A percentile compares a stretch with the other conserved stretches of the same genome.
Evolutionary conservation across 2,329 filamentous ascomycete species (phyloP).

Genomic region (Colletotrichum destructivum): DNA sequence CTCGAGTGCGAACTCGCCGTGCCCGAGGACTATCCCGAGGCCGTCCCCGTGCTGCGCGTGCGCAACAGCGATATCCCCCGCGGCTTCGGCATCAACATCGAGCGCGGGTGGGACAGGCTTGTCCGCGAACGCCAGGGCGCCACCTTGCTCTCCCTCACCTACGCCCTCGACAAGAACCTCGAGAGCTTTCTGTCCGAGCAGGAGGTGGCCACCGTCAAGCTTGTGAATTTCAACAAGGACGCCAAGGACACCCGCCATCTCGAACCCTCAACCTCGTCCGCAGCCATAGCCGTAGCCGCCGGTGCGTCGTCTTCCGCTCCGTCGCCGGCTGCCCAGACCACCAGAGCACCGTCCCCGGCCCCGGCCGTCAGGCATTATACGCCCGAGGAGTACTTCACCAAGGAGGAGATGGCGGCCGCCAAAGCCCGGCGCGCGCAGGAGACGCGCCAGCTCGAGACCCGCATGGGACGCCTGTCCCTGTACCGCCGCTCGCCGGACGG

Average conservation of each 20-base stretch:
- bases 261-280: conserved; percentile 40
- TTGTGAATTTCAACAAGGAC: conserved; percentile 74
- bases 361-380: conserved; percentile 52
- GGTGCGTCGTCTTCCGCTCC: neutral
- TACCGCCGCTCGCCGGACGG: conserved; percentile 81
- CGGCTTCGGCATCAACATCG: conserved; percentile 83
- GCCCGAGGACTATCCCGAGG: conserved; percentile 74
- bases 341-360: conserved; percentile 7
- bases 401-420: conserved; percentile 74
- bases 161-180: conserved; percentile 80
- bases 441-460: conserved; percentile 80
- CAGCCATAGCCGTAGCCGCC: conserved; percentile 8
- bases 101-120: conserved; percentile 79
- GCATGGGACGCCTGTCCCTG: conserved; percentile 76
- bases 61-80: conserved; percentile 78
- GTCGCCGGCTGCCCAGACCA: neutral
- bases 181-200: conserved; percentile 79
- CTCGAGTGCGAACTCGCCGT: conserved; percentile 79
- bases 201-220: conserved; percentile 80
- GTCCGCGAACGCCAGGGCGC: conserved; percentile 67
- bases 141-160: conserved; percentile 77
- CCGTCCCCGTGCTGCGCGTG: conserved; percentile 72
- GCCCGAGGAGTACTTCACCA: conserved; percentile 66
- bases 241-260: conserved; percentile 63
- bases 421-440: conserved; percentile 76